Percentiles rank a stretch among this genome's conserved stretches.
Evolutionary conservation across 352 stramenopile genomes (phyloP).

Genomic region (Globisporangium mamillatum): DNA sequence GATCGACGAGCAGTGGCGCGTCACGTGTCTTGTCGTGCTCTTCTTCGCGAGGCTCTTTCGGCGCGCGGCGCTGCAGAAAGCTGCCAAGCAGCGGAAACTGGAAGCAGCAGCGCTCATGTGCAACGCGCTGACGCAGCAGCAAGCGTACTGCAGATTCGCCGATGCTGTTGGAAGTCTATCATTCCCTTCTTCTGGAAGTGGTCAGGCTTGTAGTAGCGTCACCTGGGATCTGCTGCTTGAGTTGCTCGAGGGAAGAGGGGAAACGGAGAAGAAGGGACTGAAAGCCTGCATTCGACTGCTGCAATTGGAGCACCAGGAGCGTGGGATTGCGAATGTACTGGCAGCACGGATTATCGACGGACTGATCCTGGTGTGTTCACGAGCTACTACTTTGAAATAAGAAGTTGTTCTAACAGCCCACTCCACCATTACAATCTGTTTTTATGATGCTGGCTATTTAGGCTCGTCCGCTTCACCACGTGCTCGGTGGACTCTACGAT

Average conservation of each 20-base stretch:
- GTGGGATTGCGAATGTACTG: not conserved
- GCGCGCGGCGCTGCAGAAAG: slow-evolving; percentile 32
- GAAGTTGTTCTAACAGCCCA: not conserved
- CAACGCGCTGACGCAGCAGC: not conserved
- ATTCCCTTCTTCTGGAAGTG: not conserved
- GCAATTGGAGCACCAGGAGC: slow-evolving; percentile 12
- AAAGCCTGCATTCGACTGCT: slow-evolving; percentile 10
- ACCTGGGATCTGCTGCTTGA: not conserved
- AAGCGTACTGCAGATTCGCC: slow-evolving; percentile 4
- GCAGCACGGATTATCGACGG: slow-evolving; percentile 7
- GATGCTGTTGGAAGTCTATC: not conserved
- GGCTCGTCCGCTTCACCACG: slow-evolving; percentile 10
- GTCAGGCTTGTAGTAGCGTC: not conserved
- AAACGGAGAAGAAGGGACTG: not conserved
- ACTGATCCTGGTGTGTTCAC: slow-evolving; percentile 10
- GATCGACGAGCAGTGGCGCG: slow-evolving; percentile 31
- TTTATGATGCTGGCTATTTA: not conserved
- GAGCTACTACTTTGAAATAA: not conserved
- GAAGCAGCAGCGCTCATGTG: slow-evolving; percentile 2
- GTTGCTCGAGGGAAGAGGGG: not conserved
- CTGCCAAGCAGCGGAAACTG: slow-evolving; percentile 12
- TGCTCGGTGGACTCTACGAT: slow-evolving; percentile 12
- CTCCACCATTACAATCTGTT: not conserved
- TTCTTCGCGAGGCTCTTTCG: slow-evolving; percentile 41
- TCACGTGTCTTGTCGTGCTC: slow-evolving; percentile 29